phyloP scores from a whole-genome alignment of 495 filamentous ascomycete species.

The Letharia lupina region DNA sequence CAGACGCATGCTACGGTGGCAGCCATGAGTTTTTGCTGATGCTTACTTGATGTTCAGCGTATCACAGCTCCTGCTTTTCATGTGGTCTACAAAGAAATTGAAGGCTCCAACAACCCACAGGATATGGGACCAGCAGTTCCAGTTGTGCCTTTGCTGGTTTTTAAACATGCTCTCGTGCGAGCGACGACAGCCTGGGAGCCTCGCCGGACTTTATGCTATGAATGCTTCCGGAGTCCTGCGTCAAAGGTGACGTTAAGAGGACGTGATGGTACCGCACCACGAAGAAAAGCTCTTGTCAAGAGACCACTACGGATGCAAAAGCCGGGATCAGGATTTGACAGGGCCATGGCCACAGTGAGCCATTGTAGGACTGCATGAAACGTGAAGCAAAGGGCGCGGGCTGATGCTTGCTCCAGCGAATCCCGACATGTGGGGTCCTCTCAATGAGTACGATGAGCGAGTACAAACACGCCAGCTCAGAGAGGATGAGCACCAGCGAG shows the following conservation, averaged over 20 bases:
- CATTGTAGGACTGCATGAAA: constrained; percentile 7
- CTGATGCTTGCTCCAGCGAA: constrained; percentile 11
- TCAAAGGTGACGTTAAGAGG: background rate
- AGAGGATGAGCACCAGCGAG: constrained; percentile 87
- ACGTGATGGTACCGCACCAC: background rate
- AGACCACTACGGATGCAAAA: background rate
- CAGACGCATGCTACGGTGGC: background rate
- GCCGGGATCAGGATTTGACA: background rate
- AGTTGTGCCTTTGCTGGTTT: background rate
- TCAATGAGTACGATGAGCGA: constrained; percentile 78
- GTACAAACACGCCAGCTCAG: constrained; percentile 62
- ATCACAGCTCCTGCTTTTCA: background rate
- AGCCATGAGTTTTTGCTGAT: background rate
- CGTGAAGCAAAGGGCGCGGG: background rate
- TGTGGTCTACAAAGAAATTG: background rate
- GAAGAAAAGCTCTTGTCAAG: background rate
- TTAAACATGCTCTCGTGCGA: constrained; percentile 6
- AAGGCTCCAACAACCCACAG: background rate
- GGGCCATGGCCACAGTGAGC: constrained; percentile 19
- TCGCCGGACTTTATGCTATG: background rate
- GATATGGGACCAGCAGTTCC: background rate
- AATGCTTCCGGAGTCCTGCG: background rate
- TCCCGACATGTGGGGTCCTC: constrained; percentile 49
- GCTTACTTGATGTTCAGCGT: background rate
- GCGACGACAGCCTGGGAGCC: background rate